Base-by-base conservation (phyloP, 768 basidiomycete species). In the Amanita exitialis region DNA sequence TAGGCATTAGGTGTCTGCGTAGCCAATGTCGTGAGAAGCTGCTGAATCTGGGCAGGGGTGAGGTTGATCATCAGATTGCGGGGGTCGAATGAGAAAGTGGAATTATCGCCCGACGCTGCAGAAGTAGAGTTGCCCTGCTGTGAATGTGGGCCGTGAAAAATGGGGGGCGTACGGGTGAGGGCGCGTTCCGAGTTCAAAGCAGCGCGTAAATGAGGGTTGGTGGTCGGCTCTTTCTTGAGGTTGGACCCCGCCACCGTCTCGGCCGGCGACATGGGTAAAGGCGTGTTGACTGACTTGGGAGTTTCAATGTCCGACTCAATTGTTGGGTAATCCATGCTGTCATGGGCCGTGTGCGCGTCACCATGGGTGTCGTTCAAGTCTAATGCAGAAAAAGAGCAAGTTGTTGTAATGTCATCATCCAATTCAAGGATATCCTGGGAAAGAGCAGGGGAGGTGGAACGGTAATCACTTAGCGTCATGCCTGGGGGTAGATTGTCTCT, bases 11-110 rank as follows among this genome's bases (percentile, higher is more conserved):
- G 23, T 49, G 64, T 57, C 18, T 72, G 69, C 9, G 67, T 52
- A 7, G 64, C 62, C 21, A 82, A 66, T 0, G 75, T 69, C 0
- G 69, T 65, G 15, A 83, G 65, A 6, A 86, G 65, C 48, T 78
- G 74, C 53, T 83, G 81, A 47, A 85, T 70, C 57, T 83, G 79
- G 1, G 62, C 58, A 0, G 80, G 79, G 0, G 77, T 70, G 21
- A 84, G 66, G 51, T 77, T 75, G 42, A 77, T 70, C 32, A 83
- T 65, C 6, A 80, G 76, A 36, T 81, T 66, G 15, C 74, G 69
- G 6, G 66, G 63, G 52, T 77, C 71, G 38, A 72, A 72, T 51
- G 70, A 70, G 30, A 60, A 35, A 38, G 57, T 55, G 16, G 59
- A 42, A 47, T 59, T 53, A 20, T 44, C 50, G 62, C 55, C 46